Percentiles rank a stretch among this genome's conserved stretches.
phyloP scores from a whole-genome alignment of 371 early-diverging fungal species.

The Cokeromyces recurvatus region DNA sequence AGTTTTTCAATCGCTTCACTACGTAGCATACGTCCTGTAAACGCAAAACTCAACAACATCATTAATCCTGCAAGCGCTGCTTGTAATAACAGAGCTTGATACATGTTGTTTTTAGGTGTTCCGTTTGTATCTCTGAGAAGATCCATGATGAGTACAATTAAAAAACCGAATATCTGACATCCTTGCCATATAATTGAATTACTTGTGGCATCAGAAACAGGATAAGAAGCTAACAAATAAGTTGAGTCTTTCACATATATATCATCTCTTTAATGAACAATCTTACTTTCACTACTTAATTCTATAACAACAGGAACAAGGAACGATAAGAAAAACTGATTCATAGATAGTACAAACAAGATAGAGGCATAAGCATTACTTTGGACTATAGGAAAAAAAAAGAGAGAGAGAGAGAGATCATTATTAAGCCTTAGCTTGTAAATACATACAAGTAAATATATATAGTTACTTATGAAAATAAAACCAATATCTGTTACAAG shows the following conservation, averaged over 20 bases:
- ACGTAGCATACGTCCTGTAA: constrained; percentile 20
- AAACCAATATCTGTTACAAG: constrained; percentile 41
- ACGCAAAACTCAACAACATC: constrained; percentile 12
- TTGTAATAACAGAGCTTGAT: constrained; percentile 26
- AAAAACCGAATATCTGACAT: constrained; percentile 44
- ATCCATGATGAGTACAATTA: constrained; percentile 43
- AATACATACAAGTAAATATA: too few relatives aligned
- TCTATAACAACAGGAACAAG: constrained; percentile 52
- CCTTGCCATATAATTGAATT: constrained; percentile 51
- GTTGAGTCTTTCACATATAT: neutral
- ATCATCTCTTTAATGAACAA: too few relatives aligned
- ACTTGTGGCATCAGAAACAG: constrained; percentile 48
- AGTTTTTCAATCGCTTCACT: constrained; percentile 13
- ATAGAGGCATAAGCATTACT: constrained; percentile 39
- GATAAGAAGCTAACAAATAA: constrained; percentile 37
- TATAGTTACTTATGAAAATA: constrained; percentile 36
- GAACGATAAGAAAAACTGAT: constrained; percentile 46
- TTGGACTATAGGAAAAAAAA: constrained; percentile 18
- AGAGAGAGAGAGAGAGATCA: too few relatives aligned
- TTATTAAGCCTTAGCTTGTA: too few relatives aligned
- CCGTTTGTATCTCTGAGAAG: constrained; percentile 22
- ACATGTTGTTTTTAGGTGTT: constrained; percentile 26
- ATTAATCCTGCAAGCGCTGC: constrained; percentile 24
- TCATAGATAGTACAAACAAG: constrained; percentile 37
- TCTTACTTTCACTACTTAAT: constrained; percentile 48